A percentile compares a stretch with the other conserved stretches of the same genome.
Evolutionary conservation across 1,284 basidiomycete species (phyloP).

Genomic region (Boletus albobrunnescens): DNA sequence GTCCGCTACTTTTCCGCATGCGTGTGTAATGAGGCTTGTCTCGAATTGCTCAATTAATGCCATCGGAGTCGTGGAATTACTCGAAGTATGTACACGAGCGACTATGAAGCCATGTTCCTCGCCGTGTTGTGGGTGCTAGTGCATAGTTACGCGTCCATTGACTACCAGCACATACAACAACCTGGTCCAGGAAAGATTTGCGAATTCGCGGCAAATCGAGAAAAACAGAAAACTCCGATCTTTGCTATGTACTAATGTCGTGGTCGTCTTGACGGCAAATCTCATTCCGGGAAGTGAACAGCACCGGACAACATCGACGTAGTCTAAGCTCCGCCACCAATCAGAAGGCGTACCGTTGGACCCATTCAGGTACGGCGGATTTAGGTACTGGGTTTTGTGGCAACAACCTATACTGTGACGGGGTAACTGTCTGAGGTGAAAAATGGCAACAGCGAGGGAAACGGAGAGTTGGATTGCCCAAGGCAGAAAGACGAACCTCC

Average conservation of each 20-base stretch:
- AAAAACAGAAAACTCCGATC: too few relatives aligned
- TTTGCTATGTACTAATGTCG: too few relatives aligned
- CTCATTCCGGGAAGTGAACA: not conserved
- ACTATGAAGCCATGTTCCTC: too few relatives aligned
- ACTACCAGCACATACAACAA: too few relatives aligned
- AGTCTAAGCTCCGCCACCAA: not conserved
- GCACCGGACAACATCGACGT: not conserved
- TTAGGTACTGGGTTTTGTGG: not conserved
- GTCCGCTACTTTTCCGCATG: slow-evolving; percentile 4
- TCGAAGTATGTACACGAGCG: too few relatives aligned
- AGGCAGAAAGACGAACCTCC: too few relatives aligned
- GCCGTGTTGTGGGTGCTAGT: too few relatives aligned
- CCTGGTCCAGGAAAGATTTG: too few relatives aligned
- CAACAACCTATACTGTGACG: not conserved
- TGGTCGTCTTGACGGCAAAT: not conserved
- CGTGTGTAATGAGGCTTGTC: slow-evolving; percentile 1
- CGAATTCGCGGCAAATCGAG: too few relatives aligned
- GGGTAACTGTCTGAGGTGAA: not conserved
- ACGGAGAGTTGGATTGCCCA: not conserved
- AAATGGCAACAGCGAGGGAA: slow-evolving; percentile 15
- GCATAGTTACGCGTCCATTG: too few relatives aligned
- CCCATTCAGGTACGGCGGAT: not conserved
- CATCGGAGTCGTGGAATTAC: not conserved
- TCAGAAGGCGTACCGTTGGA: not conserved
- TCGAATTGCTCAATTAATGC: slow-evolving; percentile 2